Conservation (phyloP, 2,329 filamentous ascomycete species). For the Westerdykella aurantiaca region DNA sequence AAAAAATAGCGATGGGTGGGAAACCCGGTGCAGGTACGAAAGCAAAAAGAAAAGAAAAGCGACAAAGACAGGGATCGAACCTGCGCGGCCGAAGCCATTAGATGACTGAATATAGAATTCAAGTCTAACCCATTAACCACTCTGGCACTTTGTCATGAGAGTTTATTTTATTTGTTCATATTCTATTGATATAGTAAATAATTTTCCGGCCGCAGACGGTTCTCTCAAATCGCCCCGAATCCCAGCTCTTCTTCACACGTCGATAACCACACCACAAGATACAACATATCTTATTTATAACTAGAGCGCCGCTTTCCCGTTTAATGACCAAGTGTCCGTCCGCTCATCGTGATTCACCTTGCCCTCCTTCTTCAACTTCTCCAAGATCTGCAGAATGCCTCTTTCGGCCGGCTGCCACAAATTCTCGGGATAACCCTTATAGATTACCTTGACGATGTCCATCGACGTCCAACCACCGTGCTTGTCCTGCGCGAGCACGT, state of each 20-base stretch:
- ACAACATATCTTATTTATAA: background rate
- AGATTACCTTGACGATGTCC: conserved; percentile 78
- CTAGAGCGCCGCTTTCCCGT: conserved; percentile 29
- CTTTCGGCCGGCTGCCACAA: conserved; percentile 70
- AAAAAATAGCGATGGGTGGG: too few relatives aligned
- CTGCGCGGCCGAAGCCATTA: conserved; percentile 40
- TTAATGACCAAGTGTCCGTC: conserved; percentile 32
- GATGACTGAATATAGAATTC: conserved; percentile 35
- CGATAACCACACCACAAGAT: too few relatives aligned
- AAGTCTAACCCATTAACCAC: conserved; percentile 43
- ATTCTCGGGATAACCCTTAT: conserved; percentile 68
- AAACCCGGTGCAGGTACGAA: background rate
- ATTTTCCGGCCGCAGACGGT: too few relatives aligned
- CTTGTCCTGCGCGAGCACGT: conserved; percentile 22
- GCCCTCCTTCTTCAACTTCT: conserved; percentile 71
- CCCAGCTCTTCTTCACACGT: too few relatives aligned
- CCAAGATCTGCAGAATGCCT: conserved; percentile 71
- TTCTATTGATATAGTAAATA: background rate
- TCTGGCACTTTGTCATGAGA: conserved; percentile 30
- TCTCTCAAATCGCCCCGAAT: too few relatives aligned
- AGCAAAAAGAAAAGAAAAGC: conserved; percentile 19
- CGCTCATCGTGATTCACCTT: conserved; percentile 47
- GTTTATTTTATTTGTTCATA: background rate
- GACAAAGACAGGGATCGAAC: conserved; percentile 28
- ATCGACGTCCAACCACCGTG: conserved; percentile 56